Conservation (phyloP, 306 rosid species). For the Cyclanthera cordifolia region DNA sequence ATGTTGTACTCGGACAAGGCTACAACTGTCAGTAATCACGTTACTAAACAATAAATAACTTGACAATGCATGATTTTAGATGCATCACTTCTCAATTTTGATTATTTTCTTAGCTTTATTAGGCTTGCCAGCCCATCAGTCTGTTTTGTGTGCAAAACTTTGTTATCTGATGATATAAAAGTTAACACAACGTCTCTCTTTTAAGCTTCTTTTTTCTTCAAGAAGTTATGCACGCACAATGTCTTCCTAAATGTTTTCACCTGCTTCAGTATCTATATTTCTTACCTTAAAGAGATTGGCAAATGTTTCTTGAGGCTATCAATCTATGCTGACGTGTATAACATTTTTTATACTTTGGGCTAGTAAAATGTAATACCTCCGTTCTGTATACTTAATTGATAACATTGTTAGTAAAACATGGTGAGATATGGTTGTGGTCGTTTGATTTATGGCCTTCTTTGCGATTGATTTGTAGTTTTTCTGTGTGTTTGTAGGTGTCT, state of each 20-base stretch:
- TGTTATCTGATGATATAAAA: not conserved
- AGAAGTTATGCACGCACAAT: not conserved
- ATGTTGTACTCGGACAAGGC: slow-evolving; percentile 63
- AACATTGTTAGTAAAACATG: not conserved
- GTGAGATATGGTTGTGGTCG: not conserved
- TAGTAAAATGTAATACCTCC: not conserved
- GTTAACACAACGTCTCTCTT: not conserved
- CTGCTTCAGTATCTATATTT: not conserved
- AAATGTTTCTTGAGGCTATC: slow-evolving; percentile 2
- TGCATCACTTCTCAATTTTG: not conserved
- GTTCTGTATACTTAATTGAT: not conserved
- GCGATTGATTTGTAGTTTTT: not conserved
- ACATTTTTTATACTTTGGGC: not conserved
- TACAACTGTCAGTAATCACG: slow-evolving; percentile 63
- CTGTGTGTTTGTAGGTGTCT: slow-evolving; percentile 55
- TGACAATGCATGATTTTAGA: too few relatives aligned
- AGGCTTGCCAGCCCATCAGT: not conserved
- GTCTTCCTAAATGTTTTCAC: not conserved
- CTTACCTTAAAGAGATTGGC: not conserved
- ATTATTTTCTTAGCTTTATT: too few relatives aligned
- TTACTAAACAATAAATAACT: not conserved
- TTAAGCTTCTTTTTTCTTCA: not conserved
- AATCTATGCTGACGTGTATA: not conserved
- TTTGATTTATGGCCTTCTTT: not conserved
- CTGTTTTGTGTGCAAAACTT: not conserved